These are phyloP conservation scores for Aegilops umbellulata DNA, from an alignment of 176 grass and related monocot species.

Conservation along the genomic window DNA sequence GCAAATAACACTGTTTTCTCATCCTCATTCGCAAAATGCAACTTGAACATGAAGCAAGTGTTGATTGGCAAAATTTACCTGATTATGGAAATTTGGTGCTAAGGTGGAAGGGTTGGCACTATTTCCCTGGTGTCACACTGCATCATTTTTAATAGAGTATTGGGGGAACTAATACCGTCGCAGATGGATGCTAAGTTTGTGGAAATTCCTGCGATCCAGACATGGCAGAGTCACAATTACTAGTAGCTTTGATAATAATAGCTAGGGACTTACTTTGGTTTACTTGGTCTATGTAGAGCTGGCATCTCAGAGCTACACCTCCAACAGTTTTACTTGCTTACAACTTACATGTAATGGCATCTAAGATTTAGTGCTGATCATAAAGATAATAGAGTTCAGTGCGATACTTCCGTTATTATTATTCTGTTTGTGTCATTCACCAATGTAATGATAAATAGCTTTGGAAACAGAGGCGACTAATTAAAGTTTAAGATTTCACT, in stretches of 20 bases:
- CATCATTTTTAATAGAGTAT: background rate
- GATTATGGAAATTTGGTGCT: background rate
- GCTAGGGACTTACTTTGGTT: background rate
- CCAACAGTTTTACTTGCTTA: background rate
- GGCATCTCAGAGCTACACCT: background rate
- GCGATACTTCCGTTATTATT: background rate
- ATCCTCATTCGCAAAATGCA: background rate
- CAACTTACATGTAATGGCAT: background rate
- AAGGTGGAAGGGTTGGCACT: background rate
- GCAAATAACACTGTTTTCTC: background rate
- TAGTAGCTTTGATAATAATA: background rate
- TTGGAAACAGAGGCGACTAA: background rate
- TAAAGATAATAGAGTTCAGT: background rate
- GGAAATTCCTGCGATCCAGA: background rate
- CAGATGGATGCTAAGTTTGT: background rate
- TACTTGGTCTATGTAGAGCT: background rate
- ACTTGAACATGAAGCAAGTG: background rate
- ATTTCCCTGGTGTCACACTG: background rate
- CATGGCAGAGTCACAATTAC: background rate
- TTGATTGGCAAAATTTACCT: background rate
- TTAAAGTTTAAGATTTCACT: slow-evolving; percentile 1
- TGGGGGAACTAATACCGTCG: background rate
- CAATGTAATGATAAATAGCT: background rate
- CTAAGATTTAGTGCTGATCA: background rate
- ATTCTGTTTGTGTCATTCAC: background rate